Conservation (phyloP, 1,139 yeast genomes). For the Pichia sp. region DNA sequence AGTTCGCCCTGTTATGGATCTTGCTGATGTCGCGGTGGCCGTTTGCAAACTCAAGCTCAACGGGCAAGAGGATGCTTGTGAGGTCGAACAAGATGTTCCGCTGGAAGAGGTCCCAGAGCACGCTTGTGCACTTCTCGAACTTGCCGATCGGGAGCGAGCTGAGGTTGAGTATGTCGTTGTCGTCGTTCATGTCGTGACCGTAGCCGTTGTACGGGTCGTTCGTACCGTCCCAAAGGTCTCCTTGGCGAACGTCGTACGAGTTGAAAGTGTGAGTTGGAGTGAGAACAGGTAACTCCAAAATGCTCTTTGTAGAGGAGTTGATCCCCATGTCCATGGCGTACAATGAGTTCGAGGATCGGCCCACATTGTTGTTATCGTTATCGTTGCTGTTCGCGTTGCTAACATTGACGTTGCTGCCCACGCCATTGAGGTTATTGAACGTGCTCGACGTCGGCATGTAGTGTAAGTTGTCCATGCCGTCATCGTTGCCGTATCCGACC, state of each 20-base stretch:
- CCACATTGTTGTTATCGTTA: background rate
- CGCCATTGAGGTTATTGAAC: constrained; percentile 1
- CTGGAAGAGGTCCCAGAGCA: constrained; percentile 55
- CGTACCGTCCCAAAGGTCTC: constrained; percentile 1
- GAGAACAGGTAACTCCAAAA: constrained; percentile 17
- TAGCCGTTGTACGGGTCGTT: background rate
- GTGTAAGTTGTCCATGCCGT: constrained; percentile 1
- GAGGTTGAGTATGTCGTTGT: constrained; percentile 4
- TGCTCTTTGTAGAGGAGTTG: constrained; percentile 11
- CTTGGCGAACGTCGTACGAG: constrained; percentile 4
- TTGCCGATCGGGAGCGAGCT: constrained; percentile 18
- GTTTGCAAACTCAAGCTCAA: constrained; percentile 42
- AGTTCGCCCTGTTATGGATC: constrained; percentile 13
- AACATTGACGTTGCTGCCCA: background rate
- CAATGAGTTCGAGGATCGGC: constrained; percentile 1
- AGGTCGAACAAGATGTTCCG: constrained; percentile 52
- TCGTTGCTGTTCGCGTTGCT: background rate
- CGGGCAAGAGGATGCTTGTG: constrained; percentile 56
- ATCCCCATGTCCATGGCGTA: constrained; percentile 11
- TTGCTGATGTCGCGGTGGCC: constrained; percentile 14
- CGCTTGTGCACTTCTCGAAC: constrained; percentile 35
- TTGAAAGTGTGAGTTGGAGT: constrained; percentile 12
- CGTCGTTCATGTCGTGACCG: background rate
- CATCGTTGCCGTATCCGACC: background rate
- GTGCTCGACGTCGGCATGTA: constrained; percentile 10